Base-by-base conservation (phyloP, 805 yeast genomes). In the Blastobotrys terrestris region DNA sequence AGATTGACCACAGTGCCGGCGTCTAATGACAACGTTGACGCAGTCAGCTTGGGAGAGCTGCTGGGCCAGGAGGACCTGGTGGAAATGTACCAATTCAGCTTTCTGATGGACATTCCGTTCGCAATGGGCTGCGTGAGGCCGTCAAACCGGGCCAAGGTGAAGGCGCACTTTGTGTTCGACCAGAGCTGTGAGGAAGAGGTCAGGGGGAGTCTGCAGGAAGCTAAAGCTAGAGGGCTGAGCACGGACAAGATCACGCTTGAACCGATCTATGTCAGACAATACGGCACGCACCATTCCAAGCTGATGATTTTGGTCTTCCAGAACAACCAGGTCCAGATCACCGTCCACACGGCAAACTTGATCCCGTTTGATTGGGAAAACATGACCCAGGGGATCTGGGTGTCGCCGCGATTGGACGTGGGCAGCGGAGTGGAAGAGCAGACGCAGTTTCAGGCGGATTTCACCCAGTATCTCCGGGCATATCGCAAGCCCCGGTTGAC, bases 321-420 rank as follows among this genome's bases (percentile, higher is more conserved):
- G 5, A 56, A 54, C 1, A 46, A 40, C 1, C 45, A 21, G 1
- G 52, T 53, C 42, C 64, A 64, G 49, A 56, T 67, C 3, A 62
- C 67, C 11, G 53, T 67, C 2, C 68, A 64, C 49, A 67, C 71
- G 1, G 69, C 69, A 18, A 67, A 67, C 48, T 21, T 67, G 56
- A 61, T 67, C 14, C 53, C 49, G 22, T 55, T 58, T 26, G 71
- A 67, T 53, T 67, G 71, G 71, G 51, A 48, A 4, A 61, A 60
- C 44, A 60, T 64, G 65, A 56, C 66, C 21, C 68, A 67, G 51
- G 69, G 65, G 1, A 58, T 62, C 3, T 67, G 69, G 70, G 50
- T 52, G 26, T 56, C 65, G 18, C 66, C 67, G 1, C 41, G 57
- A 14, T 50, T 66, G 20, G 44, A 22, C 16, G n/a, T 14, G 16